Conservation (phyloP, 139 green algal genomes). For the Volvox africanus region DNA sequence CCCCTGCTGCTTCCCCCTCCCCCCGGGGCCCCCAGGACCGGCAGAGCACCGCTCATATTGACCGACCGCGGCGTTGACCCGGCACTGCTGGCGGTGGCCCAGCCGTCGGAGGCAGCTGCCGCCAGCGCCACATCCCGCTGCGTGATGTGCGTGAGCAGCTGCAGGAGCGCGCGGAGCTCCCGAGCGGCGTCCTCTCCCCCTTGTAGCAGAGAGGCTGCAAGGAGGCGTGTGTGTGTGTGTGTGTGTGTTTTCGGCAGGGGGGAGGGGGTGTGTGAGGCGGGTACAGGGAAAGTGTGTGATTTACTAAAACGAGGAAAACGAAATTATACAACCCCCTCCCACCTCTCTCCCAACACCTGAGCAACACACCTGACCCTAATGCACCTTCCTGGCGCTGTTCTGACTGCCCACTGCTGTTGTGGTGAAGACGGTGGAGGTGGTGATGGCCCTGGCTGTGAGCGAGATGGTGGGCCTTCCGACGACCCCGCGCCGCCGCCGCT, state of each 20-base stretch:
- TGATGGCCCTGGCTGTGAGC: not conserved
- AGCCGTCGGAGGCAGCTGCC: slow-evolving; percentile 23
- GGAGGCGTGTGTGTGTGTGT: not conserved
- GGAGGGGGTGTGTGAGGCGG: not conserved
- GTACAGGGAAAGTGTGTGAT: not conserved
- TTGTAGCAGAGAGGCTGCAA: slow-evolving; percentile 49
- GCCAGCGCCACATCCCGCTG: slow-evolving; percentile 40
- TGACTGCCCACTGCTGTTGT: not conserved
- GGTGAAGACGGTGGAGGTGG: not conserved
- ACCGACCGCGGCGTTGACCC: not conserved
- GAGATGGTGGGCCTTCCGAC: not conserved
- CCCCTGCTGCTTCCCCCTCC: not conserved
- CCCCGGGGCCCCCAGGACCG: not conserved
- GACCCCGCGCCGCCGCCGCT: not conserved
- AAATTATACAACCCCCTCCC: too few species aligned
- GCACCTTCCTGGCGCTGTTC: too few species aligned
- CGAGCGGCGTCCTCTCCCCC: slow-evolving; percentile 70
- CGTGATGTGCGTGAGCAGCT: slow-evolving; percentile 73
- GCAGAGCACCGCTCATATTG: not conserved
- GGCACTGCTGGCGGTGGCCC: slow-evolving; percentile 3
- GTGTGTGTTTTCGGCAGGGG: not conserved
- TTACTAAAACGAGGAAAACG: too few species aligned
- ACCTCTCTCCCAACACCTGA: too few species aligned
- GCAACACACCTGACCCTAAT: too few species aligned
- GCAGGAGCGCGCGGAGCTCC: slow-evolving; percentile 85